Evolutionary conservation across 306 rosid species (phyloP), one percentile per base, ranked within the genome.

Genomic region (Medicago ruthenica): DNA sequence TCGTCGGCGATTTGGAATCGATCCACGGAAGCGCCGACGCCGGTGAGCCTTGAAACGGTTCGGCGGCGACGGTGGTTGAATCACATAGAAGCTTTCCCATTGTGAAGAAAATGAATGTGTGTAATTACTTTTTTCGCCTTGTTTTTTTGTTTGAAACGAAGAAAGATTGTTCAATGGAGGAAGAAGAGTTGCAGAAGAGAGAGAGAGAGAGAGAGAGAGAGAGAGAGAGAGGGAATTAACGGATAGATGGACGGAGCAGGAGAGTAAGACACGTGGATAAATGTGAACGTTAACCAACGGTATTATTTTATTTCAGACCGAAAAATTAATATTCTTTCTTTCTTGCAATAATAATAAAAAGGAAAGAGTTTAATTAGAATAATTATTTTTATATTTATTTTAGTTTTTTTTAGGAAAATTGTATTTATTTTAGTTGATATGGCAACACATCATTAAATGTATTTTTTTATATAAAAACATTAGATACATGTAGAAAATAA

Each of bases 81-180:
- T 95, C 97, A 58, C 93, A 95, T 1, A 95, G 85, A 7, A 95
- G 82, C 62, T 95, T 95, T 54, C 98, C 98, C 98, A 95, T 92
- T 87, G 45, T 50, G 8, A 5, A n/a, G 72, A 31, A 8, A 70
- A 62, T 20, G 69, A 81, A 76, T 41, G 61, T 58, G 75, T n/a
- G 48, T 48, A 18, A 9, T 44, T 48, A 59, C 42, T 11, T 24
- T 58, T 71, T 34, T 58, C 22, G 58, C 75, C 12, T 21, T 21
- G n/a, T 9, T 3, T 3, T n/a, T 51, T 27, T 22, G 4, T 42
- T 45, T 18, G 54, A n/a, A 10, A 51, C 14, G 8, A 67, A 6
- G 5, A 53, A 67, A 20, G 54, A 80, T 77, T 78, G 84, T 75
- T 74, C 93, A 73, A 87, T 78, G 91, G 81, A 57, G 73, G 85